A percentile compares a stretch with the other conserved stretches of the same genome.
Evolutionary conservation across 1,284 basidiomycete genomes (phyloP).

Genomic region (Laetiporus sulphureus): DNA sequence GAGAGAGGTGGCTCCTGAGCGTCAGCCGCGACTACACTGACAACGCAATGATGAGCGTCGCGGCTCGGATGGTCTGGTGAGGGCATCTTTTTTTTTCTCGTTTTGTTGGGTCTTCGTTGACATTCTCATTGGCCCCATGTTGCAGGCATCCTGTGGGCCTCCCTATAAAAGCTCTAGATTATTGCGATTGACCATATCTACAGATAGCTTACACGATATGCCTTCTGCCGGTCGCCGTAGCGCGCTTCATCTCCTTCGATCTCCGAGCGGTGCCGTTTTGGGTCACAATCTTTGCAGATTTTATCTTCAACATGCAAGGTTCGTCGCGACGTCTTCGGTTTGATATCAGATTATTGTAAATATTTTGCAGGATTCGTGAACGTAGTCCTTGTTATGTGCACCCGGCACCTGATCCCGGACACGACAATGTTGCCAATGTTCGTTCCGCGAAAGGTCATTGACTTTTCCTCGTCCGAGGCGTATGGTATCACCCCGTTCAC

Average conservation of each 20-base stretch:
- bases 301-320: slow-evolving; percentile 34
- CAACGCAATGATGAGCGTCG: slow-evolving; percentile 28
- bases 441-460: slow-evolving; percentile 21
- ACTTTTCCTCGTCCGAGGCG: slow-evolving; percentile 17
- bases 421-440: slow-evolving; percentile 21
- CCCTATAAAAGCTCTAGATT: too few relatives aligned
- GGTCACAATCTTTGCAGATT: slow-evolving; percentile 27
- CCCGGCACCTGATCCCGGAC: slow-evolving; percentile 25
- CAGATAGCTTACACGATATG: slow-evolving; percentile 28
- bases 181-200: not conserved
- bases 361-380: slow-evolving; percentile 26
- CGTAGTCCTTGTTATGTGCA: slow-evolving; percentile 24
- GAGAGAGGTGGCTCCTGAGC: slow-evolving; percentile 30
- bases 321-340: slow-evolving; percentile 1
- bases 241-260: slow-evolving; percentile 28
- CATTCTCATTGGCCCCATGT: too few relatives aligned
- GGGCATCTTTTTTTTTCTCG: not conserved
- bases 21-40: slow-evolving; percentile 31
- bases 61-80: slow-evolving; percentile 30
- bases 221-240: slow-evolving; percentile 30
- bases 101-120: too few relatives aligned
- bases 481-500: slow-evolving; percentile 29
- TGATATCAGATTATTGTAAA: not conserved
- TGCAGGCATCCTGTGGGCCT: slow-evolving; percentile 18
- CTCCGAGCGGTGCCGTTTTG: slow-evolving; percentile 24